Percentiles rank a stretch among this genome's conserved stretches.
Evolutionary conservation across 2,329 filamentous ascomycete genomes (phyloP).

Genomic region (Penicillium sp.): DNA sequence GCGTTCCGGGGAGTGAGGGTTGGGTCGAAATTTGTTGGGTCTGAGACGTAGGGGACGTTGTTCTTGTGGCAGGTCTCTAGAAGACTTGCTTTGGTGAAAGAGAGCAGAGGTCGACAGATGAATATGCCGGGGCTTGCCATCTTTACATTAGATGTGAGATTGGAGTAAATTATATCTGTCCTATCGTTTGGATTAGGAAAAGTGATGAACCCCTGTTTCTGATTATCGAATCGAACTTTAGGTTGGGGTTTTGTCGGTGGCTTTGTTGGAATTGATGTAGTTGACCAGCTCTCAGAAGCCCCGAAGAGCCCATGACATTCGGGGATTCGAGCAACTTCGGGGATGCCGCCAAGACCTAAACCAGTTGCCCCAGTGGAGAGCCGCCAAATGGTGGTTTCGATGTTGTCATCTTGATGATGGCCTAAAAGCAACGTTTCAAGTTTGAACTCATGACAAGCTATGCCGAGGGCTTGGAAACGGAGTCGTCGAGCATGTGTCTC

Average conservation of each 20-base stretch:
- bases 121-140: slow-evolving; percentile 36
- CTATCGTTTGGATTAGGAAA: neutral
- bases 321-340: slow-evolving; percentile 65
- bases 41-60: slow-evolving; percentile 73
- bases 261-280: slow-evolving; percentile 34
- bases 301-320: slow-evolving; percentile 76
- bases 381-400: slow-evolving; percentile 84
- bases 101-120: slow-evolving; percentile 38
- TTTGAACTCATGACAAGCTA: slow-evolving; percentile 50
- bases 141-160: neutral
- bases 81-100: slow-evolving; percentile 66
- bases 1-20: slow-evolving; percentile 80
- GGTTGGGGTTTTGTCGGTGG: slow-evolving; percentile 1
- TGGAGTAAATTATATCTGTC: neutral
- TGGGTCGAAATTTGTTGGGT: slow-evolving; percentile 74
- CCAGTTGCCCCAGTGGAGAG: slow-evolving; percentile 64
- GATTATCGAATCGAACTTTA: slow-evolving; percentile 7
- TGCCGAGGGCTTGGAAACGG: slow-evolving; percentile 70
- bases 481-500: slow-evolving; percentile 72
- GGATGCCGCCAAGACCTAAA: slow-evolving; percentile 72
- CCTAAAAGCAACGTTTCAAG: slow-evolving; percentile 68
- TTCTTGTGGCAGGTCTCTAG: slow-evolving; percentile 64
- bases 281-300: slow-evolving; percentile 62
- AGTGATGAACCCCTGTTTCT: neutral
- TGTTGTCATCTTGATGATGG: slow-evolving; percentile 87